A percentile compares a stretch with the other conserved stretches of the same genome.
phyloP scores from a whole-genome alignment of 225 moss, liverwort and hornwort species.

The Polytrichum formosum region DNA sequence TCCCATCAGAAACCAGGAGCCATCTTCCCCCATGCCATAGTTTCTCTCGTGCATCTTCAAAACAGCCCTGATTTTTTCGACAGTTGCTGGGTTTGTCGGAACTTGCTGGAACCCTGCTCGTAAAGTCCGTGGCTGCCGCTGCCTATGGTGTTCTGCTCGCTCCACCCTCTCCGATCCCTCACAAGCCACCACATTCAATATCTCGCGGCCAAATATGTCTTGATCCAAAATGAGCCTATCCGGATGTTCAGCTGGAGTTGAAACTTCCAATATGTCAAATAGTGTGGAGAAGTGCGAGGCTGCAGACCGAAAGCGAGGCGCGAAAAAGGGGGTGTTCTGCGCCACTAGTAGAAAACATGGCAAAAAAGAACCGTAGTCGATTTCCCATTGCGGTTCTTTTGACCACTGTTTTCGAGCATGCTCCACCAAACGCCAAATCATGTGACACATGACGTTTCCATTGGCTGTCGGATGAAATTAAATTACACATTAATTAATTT shows the following conservation, averaged over 20 bases:
- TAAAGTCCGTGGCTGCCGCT: slow-evolving; percentile 49
- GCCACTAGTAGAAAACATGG: no score
- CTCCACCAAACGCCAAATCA: no score
- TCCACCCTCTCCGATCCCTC: slow-evolving; percentile 61
- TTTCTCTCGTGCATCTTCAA: slow-evolving; percentile 20
- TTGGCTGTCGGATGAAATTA: no score
- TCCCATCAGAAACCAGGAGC: slow-evolving; percentile 42
- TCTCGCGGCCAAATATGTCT: slow-evolving; percentile 42
- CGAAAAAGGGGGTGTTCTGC: slow-evolving; percentile 48
- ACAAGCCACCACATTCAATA: slow-evolving; percentile 53
- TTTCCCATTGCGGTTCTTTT: no score
- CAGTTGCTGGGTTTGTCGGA: slow-evolving; percentile 6
- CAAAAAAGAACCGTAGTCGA: no score
- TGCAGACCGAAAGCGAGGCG: slow-evolving; percentile 44
- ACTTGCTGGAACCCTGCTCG: slow-evolving; percentile 55
- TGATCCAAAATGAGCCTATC: slow-evolving; percentile 35
- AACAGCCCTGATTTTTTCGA: not conserved
- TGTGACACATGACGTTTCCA: no score
- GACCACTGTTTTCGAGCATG: no score
- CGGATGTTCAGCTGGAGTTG: slow-evolving; percentile 19
- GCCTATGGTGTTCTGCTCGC: slow-evolving; percentile 39
- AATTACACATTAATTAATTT: no score
- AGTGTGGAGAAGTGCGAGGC: slow-evolving; percentile 30
- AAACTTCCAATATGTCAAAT: slow-evolving; percentile 38
- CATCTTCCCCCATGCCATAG: slow-evolving; percentile 34